Percentiles rank a stretch among this genome's conserved stretches.
phyloP scores from a whole-genome alignment of 116 monocot genomes.

The Phalaenopsis hybrid region DNA sequence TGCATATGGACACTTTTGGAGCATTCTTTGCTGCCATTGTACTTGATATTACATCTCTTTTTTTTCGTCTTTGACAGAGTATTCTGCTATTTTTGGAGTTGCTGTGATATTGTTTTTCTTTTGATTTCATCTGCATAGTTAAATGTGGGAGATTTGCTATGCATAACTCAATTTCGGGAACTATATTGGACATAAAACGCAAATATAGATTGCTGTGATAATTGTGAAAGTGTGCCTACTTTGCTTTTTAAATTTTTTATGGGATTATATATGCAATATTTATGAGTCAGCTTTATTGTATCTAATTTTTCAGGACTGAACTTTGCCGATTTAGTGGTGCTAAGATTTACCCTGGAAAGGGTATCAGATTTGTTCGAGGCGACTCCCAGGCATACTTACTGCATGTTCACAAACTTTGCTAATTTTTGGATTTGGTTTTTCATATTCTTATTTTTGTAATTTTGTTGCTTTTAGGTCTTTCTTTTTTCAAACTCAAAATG shows the following conservation, averaged over 20 bases:
- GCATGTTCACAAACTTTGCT: not conserved
- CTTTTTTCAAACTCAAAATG: conserved; percentile 46
- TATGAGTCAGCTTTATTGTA: not conserved
- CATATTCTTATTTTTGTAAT: not conserved
- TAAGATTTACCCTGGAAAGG: conserved; percentile 51
- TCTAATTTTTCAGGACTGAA: conserved; percentile 29
- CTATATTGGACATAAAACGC: not conserved
- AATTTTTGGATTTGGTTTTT: not conserved
- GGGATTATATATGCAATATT: not conserved
- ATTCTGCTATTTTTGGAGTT: not conserved
- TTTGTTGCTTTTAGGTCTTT: conserved; percentile 21
- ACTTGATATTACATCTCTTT: not conserved
- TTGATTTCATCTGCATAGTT: not conserved
- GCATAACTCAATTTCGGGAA: not conserved
- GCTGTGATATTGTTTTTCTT: not conserved
- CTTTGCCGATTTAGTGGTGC: conserved; percentile 49
- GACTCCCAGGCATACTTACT: conserved; percentile 33
- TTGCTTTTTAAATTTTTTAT: not conserved
- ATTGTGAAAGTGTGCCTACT: not conserved
- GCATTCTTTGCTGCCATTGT: not conserved
- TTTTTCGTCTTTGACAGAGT: not conserved
- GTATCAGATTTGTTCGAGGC: conserved; percentile 40
- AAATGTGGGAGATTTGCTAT: not conserved
- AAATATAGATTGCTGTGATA: too few relatives aligned
- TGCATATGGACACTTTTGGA: not conserved